Percentiles rank a stretch among this genome's conserved stretches.
These are phyloP conservation scores for Crithidia mellificae DNA, from an alignment of 208 protist genomes.

Conservation along the genomic window DNA sequence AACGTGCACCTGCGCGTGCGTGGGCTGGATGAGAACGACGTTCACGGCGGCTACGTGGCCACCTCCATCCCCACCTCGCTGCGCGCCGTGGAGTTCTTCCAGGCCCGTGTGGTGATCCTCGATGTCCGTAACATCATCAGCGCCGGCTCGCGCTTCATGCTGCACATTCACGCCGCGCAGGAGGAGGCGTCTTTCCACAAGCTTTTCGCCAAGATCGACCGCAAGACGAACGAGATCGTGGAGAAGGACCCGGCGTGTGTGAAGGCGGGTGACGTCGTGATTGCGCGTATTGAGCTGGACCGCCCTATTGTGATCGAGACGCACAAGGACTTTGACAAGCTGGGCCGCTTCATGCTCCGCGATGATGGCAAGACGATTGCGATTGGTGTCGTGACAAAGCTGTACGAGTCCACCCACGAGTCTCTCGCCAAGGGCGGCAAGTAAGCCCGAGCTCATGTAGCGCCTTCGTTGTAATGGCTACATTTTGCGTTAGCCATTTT, in stretches of 20 bases:
- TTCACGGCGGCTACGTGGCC: slow-evolving; percentile 90
- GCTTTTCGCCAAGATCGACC: slow-evolving; percentile 91
- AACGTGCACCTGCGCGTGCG: slow-evolving; percentile 93
- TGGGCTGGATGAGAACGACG: slow-evolving; percentile 84
- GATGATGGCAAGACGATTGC: slow-evolving; percentile 94
- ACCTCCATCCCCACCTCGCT: slow-evolving; percentile 85
- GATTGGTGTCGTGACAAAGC: slow-evolving; percentile 88
- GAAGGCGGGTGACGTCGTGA: slow-evolving; percentile 92
- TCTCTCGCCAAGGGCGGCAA: slow-evolving; percentile 53
- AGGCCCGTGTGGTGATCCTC: slow-evolving; percentile 94
- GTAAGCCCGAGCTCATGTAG: neutral
- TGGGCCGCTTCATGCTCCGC: slow-evolving; percentile 96
- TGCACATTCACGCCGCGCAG: slow-evolving; percentile 94
- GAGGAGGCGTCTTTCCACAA: slow-evolving; percentile 93
- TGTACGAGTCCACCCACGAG: slow-evolving; percentile 84
- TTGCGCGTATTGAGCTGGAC: slow-evolving; percentile 90
- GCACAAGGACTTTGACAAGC: slow-evolving; percentile 94
- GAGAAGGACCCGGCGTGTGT: slow-evolving; percentile 94
- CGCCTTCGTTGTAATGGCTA: neutral
- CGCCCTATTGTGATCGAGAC: slow-evolving; percentile 90
- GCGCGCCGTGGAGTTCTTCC: slow-evolving; percentile 90
- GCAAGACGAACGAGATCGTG: slow-evolving; percentile 88
- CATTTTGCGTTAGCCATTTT: neutral
- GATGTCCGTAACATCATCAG: slow-evolving; percentile 96
- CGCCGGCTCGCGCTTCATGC: slow-evolving; percentile 92